phyloP scores from a whole-genome alignment of 2,329 filamentous ascomycete genomes.

The Fusarium napiforme region DNA sequence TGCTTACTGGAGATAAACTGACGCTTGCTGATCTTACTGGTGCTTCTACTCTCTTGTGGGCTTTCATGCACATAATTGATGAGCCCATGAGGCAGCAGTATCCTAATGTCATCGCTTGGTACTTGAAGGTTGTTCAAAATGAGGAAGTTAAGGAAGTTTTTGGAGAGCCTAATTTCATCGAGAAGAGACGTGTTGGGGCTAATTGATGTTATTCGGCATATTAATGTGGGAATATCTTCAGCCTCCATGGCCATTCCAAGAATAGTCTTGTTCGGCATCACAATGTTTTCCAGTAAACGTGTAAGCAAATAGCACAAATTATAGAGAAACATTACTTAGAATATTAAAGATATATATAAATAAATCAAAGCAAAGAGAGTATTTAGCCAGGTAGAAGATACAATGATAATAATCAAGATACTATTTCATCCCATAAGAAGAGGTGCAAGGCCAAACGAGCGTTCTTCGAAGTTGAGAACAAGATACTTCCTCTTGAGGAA shows the following conservation, averaged over 20 bases:
- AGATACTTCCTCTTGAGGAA: constrained; percentile 7
- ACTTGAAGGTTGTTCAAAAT: background rate
- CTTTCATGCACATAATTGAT: background rate
- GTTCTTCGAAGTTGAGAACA: background rate
- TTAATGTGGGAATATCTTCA: background rate
- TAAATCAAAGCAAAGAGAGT: background rate
- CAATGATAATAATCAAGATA: background rate
- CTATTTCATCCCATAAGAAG: background rate
- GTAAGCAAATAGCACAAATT: background rate
- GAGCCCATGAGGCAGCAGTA: constrained; percentile 7
- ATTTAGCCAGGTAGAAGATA: background rate
- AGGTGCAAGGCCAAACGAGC: background rate
- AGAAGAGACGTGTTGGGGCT: background rate
- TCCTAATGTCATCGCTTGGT: background rate
- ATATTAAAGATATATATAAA: background rate
- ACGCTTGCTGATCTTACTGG: constrained; percentile 6
- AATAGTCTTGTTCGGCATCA: background rate
- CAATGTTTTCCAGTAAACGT: background rate
- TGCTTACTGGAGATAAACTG: background rate
- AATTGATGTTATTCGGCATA: background rate
- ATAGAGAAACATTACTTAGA: background rate
- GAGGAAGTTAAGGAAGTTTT: background rate
- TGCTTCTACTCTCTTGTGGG: background rate
- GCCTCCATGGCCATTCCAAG: background rate
- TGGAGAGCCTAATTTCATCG: background rate